phyloP scores from a whole-genome alignment of 352 stramenopile species.

The Hyaloperonospora arabidopsidis region DNA sequence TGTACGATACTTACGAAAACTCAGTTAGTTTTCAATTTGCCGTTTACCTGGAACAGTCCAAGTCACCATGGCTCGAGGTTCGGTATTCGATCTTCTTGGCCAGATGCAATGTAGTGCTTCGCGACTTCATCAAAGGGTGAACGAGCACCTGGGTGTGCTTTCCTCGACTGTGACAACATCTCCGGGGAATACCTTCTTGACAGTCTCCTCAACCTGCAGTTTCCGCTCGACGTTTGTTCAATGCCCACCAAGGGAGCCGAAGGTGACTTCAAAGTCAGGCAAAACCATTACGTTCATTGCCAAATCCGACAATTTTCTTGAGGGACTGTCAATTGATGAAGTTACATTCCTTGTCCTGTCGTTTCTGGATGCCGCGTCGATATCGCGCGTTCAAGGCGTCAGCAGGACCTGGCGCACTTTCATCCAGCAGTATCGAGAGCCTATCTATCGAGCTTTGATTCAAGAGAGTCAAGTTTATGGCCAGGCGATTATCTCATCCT shows the following conservation, averaged over 20 bases:
- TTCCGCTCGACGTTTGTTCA: conserved; percentile 27
- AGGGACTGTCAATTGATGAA: conserved; percentile 32
- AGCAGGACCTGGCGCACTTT: conserved; percentile 36
- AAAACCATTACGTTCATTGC: background rate
- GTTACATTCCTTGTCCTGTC: conserved; percentile 45
- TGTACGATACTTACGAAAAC: too few relatives aligned
- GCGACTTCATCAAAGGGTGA: too few relatives aligned
- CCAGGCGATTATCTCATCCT: conserved; percentile 35
- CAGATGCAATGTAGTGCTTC: too few relatives aligned
- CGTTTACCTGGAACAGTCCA: too few relatives aligned
- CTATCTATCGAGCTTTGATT: conserved; percentile 36
- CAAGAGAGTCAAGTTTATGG: conserved; percentile 26
- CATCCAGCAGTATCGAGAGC: conserved; percentile 30
- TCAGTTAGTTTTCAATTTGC: too few relatives aligned
- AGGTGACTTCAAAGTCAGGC: background rate
- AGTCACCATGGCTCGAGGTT: too few relatives aligned
- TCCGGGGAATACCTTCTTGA: too few relatives aligned
- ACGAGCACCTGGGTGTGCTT: too few relatives aligned
- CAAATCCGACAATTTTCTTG: conserved; percentile 14
- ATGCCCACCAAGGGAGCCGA: background rate
- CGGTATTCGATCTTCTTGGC: too few relatives aligned
- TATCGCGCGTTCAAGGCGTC: conserved; percentile 37
- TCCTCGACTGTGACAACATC: too few relatives aligned
- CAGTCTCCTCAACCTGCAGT: conserved; percentile 4
- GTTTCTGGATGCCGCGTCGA: conserved; percentile 41